Evolutionary conservation across 176 grass and related monocot genomes (phyloP).

Genomic region (Avena eriantha): DNA sequence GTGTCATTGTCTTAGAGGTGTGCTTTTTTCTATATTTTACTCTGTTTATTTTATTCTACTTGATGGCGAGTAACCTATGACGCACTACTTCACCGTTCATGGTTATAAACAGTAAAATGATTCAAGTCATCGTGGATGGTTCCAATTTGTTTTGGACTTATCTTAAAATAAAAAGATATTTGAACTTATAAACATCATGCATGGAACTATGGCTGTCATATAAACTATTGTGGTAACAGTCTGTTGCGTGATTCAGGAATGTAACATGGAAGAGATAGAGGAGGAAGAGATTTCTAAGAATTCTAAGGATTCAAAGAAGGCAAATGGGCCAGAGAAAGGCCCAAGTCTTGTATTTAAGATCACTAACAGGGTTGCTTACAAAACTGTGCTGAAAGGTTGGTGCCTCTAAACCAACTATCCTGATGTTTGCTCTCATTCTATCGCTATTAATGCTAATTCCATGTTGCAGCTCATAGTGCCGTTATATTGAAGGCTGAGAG

Average conservation of each 20-base stretch:
- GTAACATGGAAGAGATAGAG: constrained; percentile 95
- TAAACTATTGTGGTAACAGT: constrained; percentile 29
- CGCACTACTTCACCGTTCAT: constrained; percentile 12
- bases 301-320: constrained; percentile 90
- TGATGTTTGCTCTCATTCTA: background rate
- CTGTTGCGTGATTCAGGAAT: constrained; percentile 63
- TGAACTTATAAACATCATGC: constrained; percentile 18
- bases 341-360: constrained; percentile 95
- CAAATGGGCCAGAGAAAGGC: constrained; percentile 83
- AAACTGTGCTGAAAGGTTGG: constrained; percentile 94
- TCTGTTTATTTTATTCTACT: constrained; percentile 31
- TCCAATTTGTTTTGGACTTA: constrained; percentile 20
- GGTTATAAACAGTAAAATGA: constrained; percentile 22
- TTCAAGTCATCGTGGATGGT: constrained; percentile 1
- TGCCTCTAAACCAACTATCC: background rate
- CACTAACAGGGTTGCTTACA: constrained; percentile 95
- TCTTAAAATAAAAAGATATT: background rate
- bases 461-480: constrained; percentile 86
- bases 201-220: background rate
- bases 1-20: constrained; percentile 86
- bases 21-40: constrained; percentile 22
- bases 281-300: constrained; percentile 85
- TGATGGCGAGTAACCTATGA: background rate
- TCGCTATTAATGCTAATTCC: constrained; percentile 39
- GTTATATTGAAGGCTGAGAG: constrained; percentile 91